Base-by-base conservation (phyloP, 768 basidiomycete species). In the Leccinum disarticulatum region DNA sequence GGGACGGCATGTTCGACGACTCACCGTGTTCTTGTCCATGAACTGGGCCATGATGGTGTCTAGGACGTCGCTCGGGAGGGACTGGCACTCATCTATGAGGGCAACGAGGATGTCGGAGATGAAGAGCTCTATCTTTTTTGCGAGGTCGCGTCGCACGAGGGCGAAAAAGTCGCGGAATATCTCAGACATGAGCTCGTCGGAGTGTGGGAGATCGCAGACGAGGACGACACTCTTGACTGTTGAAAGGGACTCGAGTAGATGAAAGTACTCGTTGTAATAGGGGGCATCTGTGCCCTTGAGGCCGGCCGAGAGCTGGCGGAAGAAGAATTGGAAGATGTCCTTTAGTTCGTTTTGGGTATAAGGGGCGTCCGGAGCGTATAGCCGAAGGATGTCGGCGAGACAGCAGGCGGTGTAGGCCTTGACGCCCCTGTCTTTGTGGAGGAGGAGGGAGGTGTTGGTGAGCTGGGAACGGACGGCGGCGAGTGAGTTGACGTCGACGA, bases 241-340 rank as follows among this genome's bases (percentile, higher is more conserved):
- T 2, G 94, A 91, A 27, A 99, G 80, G 27, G 88, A 93, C 67
- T 98, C 94, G 30, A 98, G 83, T n/a, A 98, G 83, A 69, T 95
- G 93, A 67, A 88, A 96, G 74, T 97, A 98, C 74, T 98, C 89
- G 58, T 87, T 85, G 71, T 93, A 96, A 69, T 95, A 96, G 0
- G 92, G 83, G 0, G 88, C 81, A 57, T 95, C 91, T 0, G 86
- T 77, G 41, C 87, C 84, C 63, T 87, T 88, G 68, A 94, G 85
- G 1, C 87, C 88, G 1, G 79, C 80, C 3, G 81, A 77, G 58
- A 99, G 86, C 72, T 97, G 96, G 36, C 86, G 80, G 71, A 94
- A 87, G 82, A 98, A 93, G 81, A 99, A 98, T 66, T 94, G 87
- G 75, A 99, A 99, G 71, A 98, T 95, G 74, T 97, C 94, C 79